Evolutionary conservation across 2,329 filamentous ascomycete species (phyloP), one percentile per base, ranked within the genome.

Genomic region (Fusarium aywerte): DNA sequence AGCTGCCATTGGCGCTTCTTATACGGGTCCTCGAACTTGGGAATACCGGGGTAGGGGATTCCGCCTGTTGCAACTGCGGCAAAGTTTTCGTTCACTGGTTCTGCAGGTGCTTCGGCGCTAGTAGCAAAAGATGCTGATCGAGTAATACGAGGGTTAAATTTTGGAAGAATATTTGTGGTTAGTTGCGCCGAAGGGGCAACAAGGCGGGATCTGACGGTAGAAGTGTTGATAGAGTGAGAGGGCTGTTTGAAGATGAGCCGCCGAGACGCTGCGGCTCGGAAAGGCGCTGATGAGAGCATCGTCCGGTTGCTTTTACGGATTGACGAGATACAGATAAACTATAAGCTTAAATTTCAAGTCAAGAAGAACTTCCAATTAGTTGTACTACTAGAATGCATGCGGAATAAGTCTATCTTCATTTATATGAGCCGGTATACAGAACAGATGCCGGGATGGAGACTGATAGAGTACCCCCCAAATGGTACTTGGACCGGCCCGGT

Each of bases 21-120:
- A 33, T 77, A 85, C 85, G 58, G 82, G 23, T 82, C 80, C 5
- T 80, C 76, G 71, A 88, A 88, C 36, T 78, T 80, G 4, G 88
- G 87, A 20, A 90, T 87, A 10, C 85, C 83, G 12, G 80, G 78
- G 25, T 85, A 72, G 1, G 68, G 65, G 13, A 74, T 75, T 16
- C 75, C 75, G 1, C 75, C 75, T 3, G 74, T 76, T 27, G 70
- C 66, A 42, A 74, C 66, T 25, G 71, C 71, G 3, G 71, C 70
- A 49, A 73, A 71, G 66, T 70, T 70, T 25, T 67, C 45, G 50
- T 73, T 74, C 21, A 58, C 59, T 8, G 59, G 54, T 33, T 61
- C 61, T 2, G 40, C 15, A 7, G 45, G 23, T 11, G 45, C 69
- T 21, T 69, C 69, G 20, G 68, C 47, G 16, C 59, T 68, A 42